phyloP scores from a whole-genome alignment of 176 grass and related monocot genomes.

The Triticum monococcum region DNA sequence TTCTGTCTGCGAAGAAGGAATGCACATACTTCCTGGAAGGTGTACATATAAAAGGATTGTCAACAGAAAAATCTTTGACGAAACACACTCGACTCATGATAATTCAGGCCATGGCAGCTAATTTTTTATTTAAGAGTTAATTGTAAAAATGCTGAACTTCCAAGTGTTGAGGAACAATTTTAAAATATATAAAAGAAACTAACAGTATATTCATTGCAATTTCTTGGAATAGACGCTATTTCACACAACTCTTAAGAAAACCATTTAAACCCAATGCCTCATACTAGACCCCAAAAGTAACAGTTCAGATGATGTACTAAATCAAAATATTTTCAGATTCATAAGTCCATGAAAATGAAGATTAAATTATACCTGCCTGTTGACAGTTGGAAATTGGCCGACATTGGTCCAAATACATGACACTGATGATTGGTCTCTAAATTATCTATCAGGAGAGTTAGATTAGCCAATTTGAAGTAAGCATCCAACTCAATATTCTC shows the following conservation, averaged over 20 bases:
- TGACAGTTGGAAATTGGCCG: conserved; percentile 57
- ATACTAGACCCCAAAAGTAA: conserved; percentile 6
- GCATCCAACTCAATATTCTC: conserved; percentile 44
- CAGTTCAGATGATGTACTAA: conserved; percentile 4
- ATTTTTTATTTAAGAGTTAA: neutral
- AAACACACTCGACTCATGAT: conserved; percentile 17
- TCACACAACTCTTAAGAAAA: conserved; percentile 6
- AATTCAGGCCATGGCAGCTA: neutral
- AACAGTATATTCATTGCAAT: neutral
- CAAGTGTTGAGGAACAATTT: neutral
- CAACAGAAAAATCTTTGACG: conserved; percentile 2
- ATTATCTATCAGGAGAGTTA: conserved; percentile 58
- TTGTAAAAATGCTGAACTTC: neutral
- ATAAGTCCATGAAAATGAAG: conserved; percentile 24
- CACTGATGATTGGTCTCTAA: conserved; percentile 51
- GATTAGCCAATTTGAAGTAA: conserved; percentile 46
- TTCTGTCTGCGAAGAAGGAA: conserved; percentile 49
- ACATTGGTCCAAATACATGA: conserved; percentile 66
- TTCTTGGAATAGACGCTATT: conserved; percentile 15
- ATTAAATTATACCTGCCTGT: conserved; percentile 58
- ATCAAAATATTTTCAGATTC: conserved; percentile 8
- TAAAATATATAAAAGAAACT: neutral
- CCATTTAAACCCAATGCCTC: neutral
- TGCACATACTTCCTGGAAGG: conserved; percentile 54
- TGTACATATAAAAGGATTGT: conserved; percentile 30